Base-by-base conservation (phyloP, 2,329 filamentous ascomycete genomes). In the Claviceps lovelessii region DNA sequence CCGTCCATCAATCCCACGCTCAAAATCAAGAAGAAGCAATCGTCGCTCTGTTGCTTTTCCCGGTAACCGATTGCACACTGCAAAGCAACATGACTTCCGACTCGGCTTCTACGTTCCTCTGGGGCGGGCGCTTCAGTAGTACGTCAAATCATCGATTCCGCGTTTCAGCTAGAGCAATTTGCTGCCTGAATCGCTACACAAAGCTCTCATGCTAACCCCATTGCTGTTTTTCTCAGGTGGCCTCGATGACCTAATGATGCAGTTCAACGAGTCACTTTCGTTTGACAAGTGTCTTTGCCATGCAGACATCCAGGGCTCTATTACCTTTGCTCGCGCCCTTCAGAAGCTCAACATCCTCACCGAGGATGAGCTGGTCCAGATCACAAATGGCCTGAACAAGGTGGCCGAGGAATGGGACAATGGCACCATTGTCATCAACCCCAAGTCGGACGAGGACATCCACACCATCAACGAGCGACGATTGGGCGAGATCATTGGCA, bases 401-500 rank as follows among this genome's bases (percentile, higher is more conserved):
- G 52, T 53, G 4, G 35, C 23, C 11, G 23, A 53, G 35, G 65
- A 68, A 58, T 67, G 65, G 65, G 58, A 61, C 17, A 46, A 56
- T 9, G 59, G 59, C 46, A 63, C 56, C 4, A 66, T 68, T 51
- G 56, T 51, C 13, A 63, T 67, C 51, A 56, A 60, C 6, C 56
- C 60, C n/a, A 64, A 51, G 47, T 54, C 48, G 11, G 62, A 67
- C 58, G 47, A 54, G 37, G 53, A 54, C 29, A 78, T 78, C 53
- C 76, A 79, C 62, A 79, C 76, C 3, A 75, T 76, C 48, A 79
- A 79, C 56, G 76, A 79, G 66, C 76, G 77, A 54, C 74, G 77
- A 23, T 65, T 80, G 39, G 81, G 81, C 55, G 84, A 88, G 71
- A 74, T 88, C 57, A 83, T 88, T 56, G 83, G 84, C 59, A 85